Evolutionary conservation across 768 basidiomycete species (phyloP).

Genomic region (Pulveroboletus frians): DNA sequence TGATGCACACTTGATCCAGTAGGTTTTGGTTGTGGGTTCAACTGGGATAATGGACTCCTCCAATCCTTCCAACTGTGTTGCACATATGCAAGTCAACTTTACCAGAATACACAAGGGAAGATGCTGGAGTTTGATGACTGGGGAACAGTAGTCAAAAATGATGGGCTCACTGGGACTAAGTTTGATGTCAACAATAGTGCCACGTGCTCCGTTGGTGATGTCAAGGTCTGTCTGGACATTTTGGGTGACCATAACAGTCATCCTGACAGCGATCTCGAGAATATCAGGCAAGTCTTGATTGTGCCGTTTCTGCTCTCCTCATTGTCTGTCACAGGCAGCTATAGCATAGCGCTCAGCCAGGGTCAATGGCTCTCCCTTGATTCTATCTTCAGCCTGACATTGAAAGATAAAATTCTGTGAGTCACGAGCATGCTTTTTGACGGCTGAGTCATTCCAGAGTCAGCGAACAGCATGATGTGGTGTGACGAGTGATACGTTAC

Average conservation of each 20-base stretch:
- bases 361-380: background rate
- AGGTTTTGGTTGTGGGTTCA: too few species aligned
- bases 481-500: background rate
- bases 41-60: too few species aligned
- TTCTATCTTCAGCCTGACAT: background rate
- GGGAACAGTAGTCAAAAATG: background rate
- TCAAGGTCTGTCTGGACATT: conserved; percentile 41
- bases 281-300: conserved; percentile 3
- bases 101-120: too few species aligned
- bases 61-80: too few species aligned
- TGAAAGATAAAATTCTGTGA: background rate
- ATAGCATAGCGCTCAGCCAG: background rate
- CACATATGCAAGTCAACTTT: too few species aligned
- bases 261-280: conserved; percentile 27
- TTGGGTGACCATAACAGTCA: conserved; percentile 37
- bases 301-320: background rate
- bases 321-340: background rate
- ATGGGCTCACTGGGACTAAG: background rate
- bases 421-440: background rate
- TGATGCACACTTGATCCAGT: too few species aligned
- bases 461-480: background rate
- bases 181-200: conserved; percentile 3
- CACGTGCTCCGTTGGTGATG: conserved; percentile 35
- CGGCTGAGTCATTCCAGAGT: background rate
- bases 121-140: too few species aligned